Percentiles rank a stretch among this genome's conserved stretches.
These are phyloP conservation scores for Aspergillus nomiae DNA, from an alignment of 2,329 filamentous ascomycete genomes.

Conservation along the genomic window DNA sequence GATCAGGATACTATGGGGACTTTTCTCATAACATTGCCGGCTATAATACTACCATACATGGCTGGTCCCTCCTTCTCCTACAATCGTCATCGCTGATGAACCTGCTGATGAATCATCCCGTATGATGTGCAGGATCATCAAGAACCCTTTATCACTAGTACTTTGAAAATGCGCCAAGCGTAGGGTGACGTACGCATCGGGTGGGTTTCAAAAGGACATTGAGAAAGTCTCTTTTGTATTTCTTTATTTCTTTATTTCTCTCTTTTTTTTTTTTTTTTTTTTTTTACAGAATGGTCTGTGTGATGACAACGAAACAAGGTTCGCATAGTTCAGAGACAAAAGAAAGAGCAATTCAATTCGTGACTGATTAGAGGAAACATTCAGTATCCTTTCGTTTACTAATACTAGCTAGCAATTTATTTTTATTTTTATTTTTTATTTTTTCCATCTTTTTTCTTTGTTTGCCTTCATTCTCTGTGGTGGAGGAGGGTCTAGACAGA, in stretches of 20 bases:
- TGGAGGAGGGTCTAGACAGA: neutral
- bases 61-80: neutral
- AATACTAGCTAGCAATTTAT: too few relatives aligned
- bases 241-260: too few relatives aligned
- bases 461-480: neutral
- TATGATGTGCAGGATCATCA: neutral
- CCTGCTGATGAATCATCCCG: neutral
- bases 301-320: too few relatives aligned
- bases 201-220: neutral
- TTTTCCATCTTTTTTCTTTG: neutral
- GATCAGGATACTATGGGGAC: too few relatives aligned
- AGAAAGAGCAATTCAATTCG: too few relatives aligned
- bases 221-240: too few relatives aligned
- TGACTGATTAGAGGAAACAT: too few relatives aligned
- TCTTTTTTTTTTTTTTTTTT: neutral
- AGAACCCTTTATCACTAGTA: neutral
- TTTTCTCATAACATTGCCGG: neutral
- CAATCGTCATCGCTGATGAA: neutral
- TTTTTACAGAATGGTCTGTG: neutral
- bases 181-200: slow-evolving; percentile 1
- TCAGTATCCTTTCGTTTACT: too few relatives aligned
- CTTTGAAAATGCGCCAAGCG: neutral
- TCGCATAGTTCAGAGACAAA: too few relatives aligned
- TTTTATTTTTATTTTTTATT: too few relatives aligned
- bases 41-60: neutral